Evolutionary conservation across 345 rosid species (phyloP), one percentile per base, ranked within the genome.

Genomic region (Acer negundo): DNA sequence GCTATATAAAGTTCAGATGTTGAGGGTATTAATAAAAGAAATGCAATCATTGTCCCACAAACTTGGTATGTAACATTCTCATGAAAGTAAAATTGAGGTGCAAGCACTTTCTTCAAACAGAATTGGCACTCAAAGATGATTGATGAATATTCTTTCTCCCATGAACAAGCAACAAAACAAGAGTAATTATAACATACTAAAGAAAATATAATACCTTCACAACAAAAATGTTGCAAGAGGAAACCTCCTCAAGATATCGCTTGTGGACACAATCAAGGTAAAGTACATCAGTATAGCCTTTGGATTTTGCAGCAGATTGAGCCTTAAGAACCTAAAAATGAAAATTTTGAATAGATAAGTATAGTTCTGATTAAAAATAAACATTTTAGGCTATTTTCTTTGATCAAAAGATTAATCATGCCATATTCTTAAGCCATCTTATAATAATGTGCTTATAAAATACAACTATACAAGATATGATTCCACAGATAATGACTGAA

Each of bases 151-250:
- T 70, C 20, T 79, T 24, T 56, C 20, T 62, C 51, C 22, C 28
- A 59, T 10, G 62, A 28, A 46, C 15, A 59, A 65, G 68, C 28
- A 42, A 56, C 24, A 56, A 56, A 46, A 74, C 24, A 67, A 76
- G 56, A 12, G n/a, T 42, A 62, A 38, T 55, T 9, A 42, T 7
- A 53, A 47, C 28, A 80, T 8, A 53, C n/a, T 53, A 62, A 63
- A 42, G 53, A 9, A 70, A 17, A 15, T 58, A 76, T 24, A 65
- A 53, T 89, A 92, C 94, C 91, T 91, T 95, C 72, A 91, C 92
- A 81, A 92, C 84, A 79, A 94, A 94, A 75, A 92, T 90, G 75
- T 94, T 94, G 91, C 97, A 96, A n/a, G 97, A 90, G 17, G 98
- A 96, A 75, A 93, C 98, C 85, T 92, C 98, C 79, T 95, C 98